Conservation (phyloP, 2,329 filamentous ascomycete genomes). For the Botrytis tulipae region DNA sequence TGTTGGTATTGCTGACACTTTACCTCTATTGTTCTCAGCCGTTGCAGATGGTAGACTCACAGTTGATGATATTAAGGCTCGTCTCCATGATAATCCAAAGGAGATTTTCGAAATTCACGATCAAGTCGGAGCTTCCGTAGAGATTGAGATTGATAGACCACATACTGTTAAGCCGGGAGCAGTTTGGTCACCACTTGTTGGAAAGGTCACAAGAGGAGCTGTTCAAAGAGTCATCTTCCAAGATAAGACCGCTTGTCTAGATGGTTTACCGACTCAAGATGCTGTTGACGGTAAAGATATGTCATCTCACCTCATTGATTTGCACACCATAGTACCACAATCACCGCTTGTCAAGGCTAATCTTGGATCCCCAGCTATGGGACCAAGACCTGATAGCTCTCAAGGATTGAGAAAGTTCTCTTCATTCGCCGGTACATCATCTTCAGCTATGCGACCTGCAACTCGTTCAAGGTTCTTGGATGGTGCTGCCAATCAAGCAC, state of each 20-base stretch:
- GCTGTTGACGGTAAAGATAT: constrained; percentile 67
- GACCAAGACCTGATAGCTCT: constrained; percentile 40
- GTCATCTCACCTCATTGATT: constrained; percentile 59
- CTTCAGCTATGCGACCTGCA: constrained; percentile 38
- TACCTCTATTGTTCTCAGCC: constrained; percentile 73
- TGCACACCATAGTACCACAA: constrained; percentile 44
- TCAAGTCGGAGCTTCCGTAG: constrained; percentile 68
- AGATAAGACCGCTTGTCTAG: constrained; percentile 70
- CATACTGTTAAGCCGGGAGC: constrained; percentile 55
- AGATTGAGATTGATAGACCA: constrained; percentile 72
- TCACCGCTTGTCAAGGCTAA: constrained; percentile 57
- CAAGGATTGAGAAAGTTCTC: constrained; percentile 39
- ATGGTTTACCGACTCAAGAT: constrained; percentile 60
- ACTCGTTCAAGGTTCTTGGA: constrained; percentile 41
- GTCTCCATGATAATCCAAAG: constrained; percentile 76
- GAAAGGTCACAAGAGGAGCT: constrained; percentile 64
- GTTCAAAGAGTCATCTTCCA: constrained; percentile 76
- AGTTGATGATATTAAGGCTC: constrained; percentile 67
- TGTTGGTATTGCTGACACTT: constrained; percentile 68
- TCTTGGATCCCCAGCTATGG: constrained; percentile 35
- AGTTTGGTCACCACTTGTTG: constrained; percentile 70
- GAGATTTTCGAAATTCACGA: constrained; percentile 81
- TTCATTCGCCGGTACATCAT: constrained; percentile 34
- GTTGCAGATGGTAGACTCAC: constrained; percentile 71
- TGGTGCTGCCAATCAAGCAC: constrained; percentile 36